Evolutionary conservation across 441 rosid genomes (phyloP).

Genomic region (Bruguiera hainesii): DNA sequence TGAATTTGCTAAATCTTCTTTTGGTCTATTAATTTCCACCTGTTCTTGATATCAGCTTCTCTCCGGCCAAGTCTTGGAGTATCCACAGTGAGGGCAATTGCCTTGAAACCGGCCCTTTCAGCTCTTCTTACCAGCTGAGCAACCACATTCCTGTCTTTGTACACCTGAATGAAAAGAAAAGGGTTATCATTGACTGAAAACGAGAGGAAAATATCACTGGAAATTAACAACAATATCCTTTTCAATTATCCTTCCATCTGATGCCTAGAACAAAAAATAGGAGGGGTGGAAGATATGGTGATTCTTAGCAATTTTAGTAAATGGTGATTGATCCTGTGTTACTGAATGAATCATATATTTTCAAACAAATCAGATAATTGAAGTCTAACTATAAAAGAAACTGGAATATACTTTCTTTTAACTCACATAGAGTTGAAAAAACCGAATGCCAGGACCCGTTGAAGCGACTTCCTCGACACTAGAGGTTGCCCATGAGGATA

Average conservation of each 20-base stretch:
- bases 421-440: constrained; percentile 78
- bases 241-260: no score
- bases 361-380: no score
- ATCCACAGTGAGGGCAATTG: constrained; percentile 93
- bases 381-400: constrained; percentile 1
- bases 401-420: constrained; percentile 1
- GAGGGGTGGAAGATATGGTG: no score
- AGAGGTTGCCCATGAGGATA: constrained; percentile 70
- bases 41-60: constrained; percentile 95
- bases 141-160: constrained; percentile 81
- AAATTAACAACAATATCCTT: no score
- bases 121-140: constrained; percentile 89
- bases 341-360: no score
- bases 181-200: neutral
- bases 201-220: no score
- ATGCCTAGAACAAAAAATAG: neutral
- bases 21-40: constrained; percentile 34
- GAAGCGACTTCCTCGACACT: constrained; percentile 84
- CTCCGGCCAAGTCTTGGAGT: constrained; percentile 97
- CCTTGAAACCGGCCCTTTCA: constrained; percentile 93
- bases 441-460: constrained; percentile 68
- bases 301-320: no score
- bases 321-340: no score
- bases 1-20: no score
- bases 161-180: constrained; percentile 44